Evolutionary conservation across 352 stramenopile species (phyloP).

Genomic region (Pythium utonaiense): DNA sequence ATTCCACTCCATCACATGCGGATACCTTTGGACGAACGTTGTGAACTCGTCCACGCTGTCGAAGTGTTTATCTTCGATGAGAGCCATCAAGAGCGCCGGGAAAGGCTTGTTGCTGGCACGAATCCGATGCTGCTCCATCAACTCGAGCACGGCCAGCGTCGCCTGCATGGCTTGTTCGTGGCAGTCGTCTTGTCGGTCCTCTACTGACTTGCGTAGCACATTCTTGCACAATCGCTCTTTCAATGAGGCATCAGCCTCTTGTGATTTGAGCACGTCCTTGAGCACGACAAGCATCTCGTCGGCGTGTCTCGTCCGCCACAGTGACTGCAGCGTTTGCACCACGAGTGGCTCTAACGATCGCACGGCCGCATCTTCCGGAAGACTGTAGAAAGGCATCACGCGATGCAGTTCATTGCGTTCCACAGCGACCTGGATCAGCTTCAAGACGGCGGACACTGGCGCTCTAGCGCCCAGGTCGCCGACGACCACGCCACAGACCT

Average conservation of each 20-base stretch:
- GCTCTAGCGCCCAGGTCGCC: conserved; percentile 34
- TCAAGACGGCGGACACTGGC: conserved; percentile 51
- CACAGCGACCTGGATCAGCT: conserved; percentile 55
- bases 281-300: conserved; percentile 58
- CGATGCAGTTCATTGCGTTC: conserved; percentile 47
- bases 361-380: conserved; percentile 36
- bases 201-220: conserved; percentile 47
- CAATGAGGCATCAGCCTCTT: conserved; percentile 31
- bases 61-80: conserved; percentile 33
- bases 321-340: conserved; percentile 59
- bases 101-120: conserved; percentile 43
- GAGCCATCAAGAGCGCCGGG: conserved; percentile 35
- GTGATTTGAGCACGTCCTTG: conserved; percentile 37
- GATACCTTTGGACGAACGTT: conserved; percentile 47
- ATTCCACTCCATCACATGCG: conserved; percentile 58
- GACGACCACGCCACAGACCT: conserved; percentile 54
- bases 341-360: conserved; percentile 60
- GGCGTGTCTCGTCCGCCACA: conserved; percentile 41
- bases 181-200: conserved; percentile 33
- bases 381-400: conserved; percentile 62
- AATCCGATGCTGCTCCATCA: conserved; percentile 61
- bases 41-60: conserved; percentile 35
- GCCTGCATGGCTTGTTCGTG: conserved; percentile 31
- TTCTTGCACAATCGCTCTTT: conserved; percentile 64
- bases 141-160: conserved; percentile 43